Conservation (phyloP, 495 filamentous ascomycete species). For the Emericellopsis terricola region DNA sequence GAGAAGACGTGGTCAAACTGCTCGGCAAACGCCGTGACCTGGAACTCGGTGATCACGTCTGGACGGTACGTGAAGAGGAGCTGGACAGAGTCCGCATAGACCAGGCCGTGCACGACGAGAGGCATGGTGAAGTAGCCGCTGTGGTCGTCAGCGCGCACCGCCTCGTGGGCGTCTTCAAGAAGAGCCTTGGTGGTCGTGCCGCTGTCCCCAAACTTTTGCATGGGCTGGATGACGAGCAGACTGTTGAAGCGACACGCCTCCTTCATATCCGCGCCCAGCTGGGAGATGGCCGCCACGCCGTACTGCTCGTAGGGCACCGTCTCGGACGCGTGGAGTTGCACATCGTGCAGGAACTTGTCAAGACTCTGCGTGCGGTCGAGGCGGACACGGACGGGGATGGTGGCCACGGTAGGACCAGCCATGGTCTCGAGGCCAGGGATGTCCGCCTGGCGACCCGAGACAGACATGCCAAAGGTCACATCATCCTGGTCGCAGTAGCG, state of each 20-base stretch:
- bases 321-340: background rate
- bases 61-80: constrained; percentile 6
- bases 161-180: constrained; percentile 4
- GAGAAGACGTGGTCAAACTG: constrained; percentile 6
- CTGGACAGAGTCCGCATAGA: constrained; percentile 1
- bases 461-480: background rate
- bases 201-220: no score
- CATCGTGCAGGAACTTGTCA: background rate
- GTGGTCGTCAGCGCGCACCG: background rate
- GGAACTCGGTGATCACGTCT: constrained; percentile 3
- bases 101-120: constrained; percentile 7
- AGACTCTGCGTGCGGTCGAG: background rate
- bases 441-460: constrained; percentile 5
- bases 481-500: no score
- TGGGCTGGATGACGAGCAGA: background rate
- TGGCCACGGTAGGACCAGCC: background rate
- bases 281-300: background rate
- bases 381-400: background rate
- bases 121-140: constrained; percentile 6
- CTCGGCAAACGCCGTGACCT: constrained; percentile 7
- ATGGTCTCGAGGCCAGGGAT: background rate
- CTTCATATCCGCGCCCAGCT: no score
- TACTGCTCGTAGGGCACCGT: constrained; percentile 1
- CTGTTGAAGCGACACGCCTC: background rate
- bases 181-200: background rate